Percentiles rank a stretch among this genome's conserved stretches.
These are phyloP conservation scores for Ogataea methylovora DNA, from an alignment of 805 yeast genomes.

Conservation along the genomic window DNA sequence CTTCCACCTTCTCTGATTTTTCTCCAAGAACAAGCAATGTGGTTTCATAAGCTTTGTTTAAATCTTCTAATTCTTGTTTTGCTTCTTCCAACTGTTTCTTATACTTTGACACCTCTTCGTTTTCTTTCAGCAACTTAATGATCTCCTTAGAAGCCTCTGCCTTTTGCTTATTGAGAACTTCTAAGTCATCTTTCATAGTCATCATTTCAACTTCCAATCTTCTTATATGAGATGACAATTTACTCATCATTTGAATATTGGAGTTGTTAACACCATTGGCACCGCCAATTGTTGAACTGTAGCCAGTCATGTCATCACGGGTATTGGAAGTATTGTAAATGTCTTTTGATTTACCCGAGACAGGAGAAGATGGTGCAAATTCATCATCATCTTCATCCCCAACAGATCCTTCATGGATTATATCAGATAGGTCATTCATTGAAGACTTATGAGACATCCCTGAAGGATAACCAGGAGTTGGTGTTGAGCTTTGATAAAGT, in stretches of 20 bases:
- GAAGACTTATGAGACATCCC: no score
- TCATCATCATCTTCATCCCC: neutral
- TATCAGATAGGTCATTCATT: no score
- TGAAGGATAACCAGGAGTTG: no score
- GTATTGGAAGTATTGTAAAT: neutral
- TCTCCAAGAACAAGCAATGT: conserved; percentile 75
- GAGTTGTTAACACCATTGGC: conserved; percentile 8
- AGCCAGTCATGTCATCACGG: conserved; percentile 14
- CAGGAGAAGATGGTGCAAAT: neutral
- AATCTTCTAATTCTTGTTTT: conserved; percentile 10
- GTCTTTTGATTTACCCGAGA: neutral
- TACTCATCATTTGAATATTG: conserved; percentile 59
- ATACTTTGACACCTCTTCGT: conserved; percentile 33
- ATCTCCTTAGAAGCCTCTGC: conserved; percentile 65
- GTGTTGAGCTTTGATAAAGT: no score
- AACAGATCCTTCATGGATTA: neutral
- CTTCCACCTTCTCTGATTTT: conserved; percentile 78
- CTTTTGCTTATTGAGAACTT: conserved; percentile 46
- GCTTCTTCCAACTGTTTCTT: conserved; percentile 18
- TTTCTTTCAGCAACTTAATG: conserved; percentile 46
- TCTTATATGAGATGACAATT: conserved; percentile 69
- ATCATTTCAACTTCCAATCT: conserved; percentile 73
- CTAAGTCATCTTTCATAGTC: conserved; percentile 56
- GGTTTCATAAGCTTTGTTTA: conserved; percentile 27
- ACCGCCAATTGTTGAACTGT: conserved; percentile 16